These are phyloP conservation scores for Leishmania amazonensis DNA, from an alignment of 208 protist genomes.

Conservation along the genomic window DNA sequence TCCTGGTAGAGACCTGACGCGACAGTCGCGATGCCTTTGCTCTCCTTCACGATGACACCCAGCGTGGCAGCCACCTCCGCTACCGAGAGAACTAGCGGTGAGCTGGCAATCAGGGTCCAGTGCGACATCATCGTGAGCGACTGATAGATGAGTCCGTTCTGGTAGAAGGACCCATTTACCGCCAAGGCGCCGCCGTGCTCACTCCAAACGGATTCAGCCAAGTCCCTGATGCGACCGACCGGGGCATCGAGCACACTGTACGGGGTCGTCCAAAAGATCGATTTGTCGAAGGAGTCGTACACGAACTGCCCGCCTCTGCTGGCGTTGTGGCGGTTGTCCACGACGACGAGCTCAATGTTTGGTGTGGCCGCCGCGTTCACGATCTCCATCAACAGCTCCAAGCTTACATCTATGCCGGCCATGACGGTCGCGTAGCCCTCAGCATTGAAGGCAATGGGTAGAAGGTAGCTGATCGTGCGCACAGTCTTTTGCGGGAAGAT, in stretches of 20 bases:
- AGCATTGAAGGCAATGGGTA: constrained; percentile 37
- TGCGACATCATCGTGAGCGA: constrained; percentile 58
- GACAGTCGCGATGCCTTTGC: constrained; percentile 28
- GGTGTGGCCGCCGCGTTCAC: constrained; percentile 34
- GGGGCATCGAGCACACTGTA: constrained; percentile 37
- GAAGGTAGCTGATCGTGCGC: constrained; percentile 39
- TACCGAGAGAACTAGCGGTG: constrained; percentile 48
- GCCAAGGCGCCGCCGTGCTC: constrained; percentile 25
- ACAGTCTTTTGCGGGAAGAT: constrained; percentile 19
- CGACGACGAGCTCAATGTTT: constrained; percentile 49
- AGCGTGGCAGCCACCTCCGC: constrained; percentile 46
- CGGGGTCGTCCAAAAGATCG: constrained; percentile 29
- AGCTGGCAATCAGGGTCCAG: constrained; percentile 50
- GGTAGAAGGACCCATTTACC: constrained; percentile 46
- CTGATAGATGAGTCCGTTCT: constrained; percentile 56
- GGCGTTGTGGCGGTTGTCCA: constrained; percentile 36
- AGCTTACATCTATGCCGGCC: constrained; percentile 43
- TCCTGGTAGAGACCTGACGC: constrained; percentile 22
- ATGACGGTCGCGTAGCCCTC: constrained; percentile 23
- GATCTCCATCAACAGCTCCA: constrained; percentile 29
- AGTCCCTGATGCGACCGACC: constrained; percentile 32
- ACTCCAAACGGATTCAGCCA: constrained; percentile 34
- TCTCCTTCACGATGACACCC: constrained; percentile 34
- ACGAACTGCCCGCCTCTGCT: constrained; percentile 43
- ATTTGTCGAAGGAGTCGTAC: constrained; percentile 43